phyloP scores from a whole-genome alignment of 176 grass and related monocot genomes.

The Bothriochloa decipiens region DNA sequence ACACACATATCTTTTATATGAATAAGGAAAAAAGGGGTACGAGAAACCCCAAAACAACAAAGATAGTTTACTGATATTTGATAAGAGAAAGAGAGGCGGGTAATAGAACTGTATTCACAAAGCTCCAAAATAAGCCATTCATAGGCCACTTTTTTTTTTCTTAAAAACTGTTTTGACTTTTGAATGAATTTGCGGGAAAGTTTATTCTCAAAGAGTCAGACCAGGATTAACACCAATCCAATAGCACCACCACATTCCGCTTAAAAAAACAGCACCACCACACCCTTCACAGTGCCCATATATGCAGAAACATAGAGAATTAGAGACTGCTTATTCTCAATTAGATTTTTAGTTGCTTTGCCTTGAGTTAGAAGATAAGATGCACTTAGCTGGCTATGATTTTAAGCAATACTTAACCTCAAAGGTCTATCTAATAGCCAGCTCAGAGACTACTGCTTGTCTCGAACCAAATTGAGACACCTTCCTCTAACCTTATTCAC shows the following conservation, averaged over 20 bases:
- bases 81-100: not conserved
- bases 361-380: constrained; percentile 4
- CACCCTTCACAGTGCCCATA: not conserved
- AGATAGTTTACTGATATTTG: not conserved
- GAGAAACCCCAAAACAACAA: no score
- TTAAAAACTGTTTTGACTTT: constrained; percentile 4
- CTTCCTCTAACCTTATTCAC: constrained; percentile 13
- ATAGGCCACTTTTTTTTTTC: not conserved
- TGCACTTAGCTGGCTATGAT: not conserved
- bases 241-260: not conserved
- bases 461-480: not conserved
- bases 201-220: not conserved
- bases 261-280: no score
- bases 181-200: not conserved
- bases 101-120: not conserved
- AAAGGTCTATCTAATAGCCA: not conserved
- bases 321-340: not conserved
- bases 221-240: not conserved
- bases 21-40: not conserved
- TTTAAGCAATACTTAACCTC: constrained; percentile 3
- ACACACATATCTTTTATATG: not conserved
- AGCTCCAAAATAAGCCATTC: not conserved
- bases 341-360: not conserved
- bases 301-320: not conserved
- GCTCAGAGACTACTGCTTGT: not conserved